Base-by-base conservation (phyloP, 148 eudicot genomes). In the Silene latifolia region DNA sequence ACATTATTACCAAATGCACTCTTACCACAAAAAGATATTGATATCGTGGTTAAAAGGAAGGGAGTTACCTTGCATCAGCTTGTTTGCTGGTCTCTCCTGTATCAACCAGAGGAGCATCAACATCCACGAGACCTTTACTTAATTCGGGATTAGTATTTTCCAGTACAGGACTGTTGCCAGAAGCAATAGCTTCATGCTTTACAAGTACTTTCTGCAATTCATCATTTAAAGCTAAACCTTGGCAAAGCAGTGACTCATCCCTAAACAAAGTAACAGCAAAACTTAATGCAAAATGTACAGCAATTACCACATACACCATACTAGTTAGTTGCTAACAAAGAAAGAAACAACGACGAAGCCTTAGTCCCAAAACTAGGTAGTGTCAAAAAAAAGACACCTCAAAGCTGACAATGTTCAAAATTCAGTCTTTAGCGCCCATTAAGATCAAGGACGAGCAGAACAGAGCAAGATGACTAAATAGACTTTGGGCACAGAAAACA, bases 191-290 rank as follows among this genome's bases (percentile, higher is more conserved):
- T 81, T 94, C 97, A 79, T 94, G 97, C 83, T 86, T 94, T 62
- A 88, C 89, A 57, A 95, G 87, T 32, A 90, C 80, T 62, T 92
- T 89, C 85, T 95, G 96, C 86, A 95, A 83, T 78, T 95, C 98
- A 62, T 95, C 98, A 85, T 95, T 95, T 75, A 95, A 74, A 67
- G 93, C 88, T 61, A 95, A 82, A 53, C 98, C 98, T 89, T 92
- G 98, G 85, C 96, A 82, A 73, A 95, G 86, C 59, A 95, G 77
- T 29, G 93, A 87, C 75, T 95, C 98, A 86, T 95, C 98, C 87
- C 98, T 94, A 77, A 67, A 72, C 72, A 29, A 13, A 48, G 72
- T 44, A 69, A 71, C 15, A 19, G 29, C 12, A 59, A 32, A 23
- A 69, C 59, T 69, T 69, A 12, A 23, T 24, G 24, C 60, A 48